Conservation (phyloP, 306 rosid genomes). For the Mimosa bimucronata region DNA sequence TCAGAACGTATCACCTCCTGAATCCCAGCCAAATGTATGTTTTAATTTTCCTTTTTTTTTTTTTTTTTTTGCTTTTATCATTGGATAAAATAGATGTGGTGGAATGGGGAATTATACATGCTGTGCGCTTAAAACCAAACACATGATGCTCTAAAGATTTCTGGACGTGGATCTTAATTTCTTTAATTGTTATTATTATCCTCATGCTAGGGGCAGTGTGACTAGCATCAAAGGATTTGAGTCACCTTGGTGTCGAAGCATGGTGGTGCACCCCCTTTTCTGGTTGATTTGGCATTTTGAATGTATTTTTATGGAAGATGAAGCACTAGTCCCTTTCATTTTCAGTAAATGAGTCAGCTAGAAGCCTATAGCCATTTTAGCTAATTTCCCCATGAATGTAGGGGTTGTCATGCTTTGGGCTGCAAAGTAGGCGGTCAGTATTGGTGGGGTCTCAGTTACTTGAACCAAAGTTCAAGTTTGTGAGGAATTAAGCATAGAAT, state of each 20-base stretch:
- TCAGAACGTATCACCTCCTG: slow-evolving; percentile 18
- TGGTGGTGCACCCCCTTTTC: background rate
- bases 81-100: background rate
- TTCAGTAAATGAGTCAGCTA: background rate
- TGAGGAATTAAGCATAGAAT: background rate
- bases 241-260: background rate
- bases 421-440: background rate
- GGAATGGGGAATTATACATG: background rate
- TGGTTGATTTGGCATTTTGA: background rate
- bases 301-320: background rate
- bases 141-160: background rate
- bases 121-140: background rate
- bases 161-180: background rate
- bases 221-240: background rate
- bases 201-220: background rate
- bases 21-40: slow-evolving; percentile 18
- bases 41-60: background rate
- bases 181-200: background rate
- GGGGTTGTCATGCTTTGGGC: background rate
- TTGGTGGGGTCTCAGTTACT: background rate
- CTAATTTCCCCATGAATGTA: background rate
- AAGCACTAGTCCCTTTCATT: background rate
- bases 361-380: background rate
- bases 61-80: no score
- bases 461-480: slow-evolving; percentile 1